These are phyloP conservation scores for Citeromyces hawaiiensis DNA, from an alignment of 1,139 yeast species.

Conservation along the genomic window DNA sequence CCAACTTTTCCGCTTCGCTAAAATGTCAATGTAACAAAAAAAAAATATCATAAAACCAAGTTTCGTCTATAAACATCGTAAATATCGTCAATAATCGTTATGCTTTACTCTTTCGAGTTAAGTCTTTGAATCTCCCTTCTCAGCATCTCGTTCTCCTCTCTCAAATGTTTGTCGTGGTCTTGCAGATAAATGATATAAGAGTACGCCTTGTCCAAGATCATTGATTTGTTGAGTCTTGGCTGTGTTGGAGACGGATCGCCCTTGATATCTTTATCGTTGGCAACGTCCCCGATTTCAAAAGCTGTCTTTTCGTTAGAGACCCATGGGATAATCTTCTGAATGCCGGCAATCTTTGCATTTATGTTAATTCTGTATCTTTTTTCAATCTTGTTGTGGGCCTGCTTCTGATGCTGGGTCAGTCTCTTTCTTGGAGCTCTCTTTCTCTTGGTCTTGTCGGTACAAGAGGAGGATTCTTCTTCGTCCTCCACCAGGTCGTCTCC, in stretches of 20 bases:
- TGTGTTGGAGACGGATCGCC: constrained; percentile 5
- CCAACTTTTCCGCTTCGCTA: no score
- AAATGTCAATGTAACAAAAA: no score
- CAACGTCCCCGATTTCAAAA: constrained; percentile 28
- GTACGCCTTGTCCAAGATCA: constrained; percentile 55
- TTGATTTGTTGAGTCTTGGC: constrained; percentile 40
- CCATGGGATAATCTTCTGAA: constrained; percentile 55
- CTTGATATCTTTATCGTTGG: constrained; percentile 2
- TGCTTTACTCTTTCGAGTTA: background rate
- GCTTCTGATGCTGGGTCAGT: constrained; percentile 47
- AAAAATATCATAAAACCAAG: background rate
- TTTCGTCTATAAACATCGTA: background rate
- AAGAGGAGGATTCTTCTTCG: background rate
- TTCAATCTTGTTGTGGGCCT: constrained; percentile 61
- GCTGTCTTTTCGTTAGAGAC: constrained; percentile 45
- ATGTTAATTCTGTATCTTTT: constrained; percentile 62
- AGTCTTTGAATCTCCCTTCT: constrained; percentile 1
- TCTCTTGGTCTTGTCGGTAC: constrained; percentile 14
- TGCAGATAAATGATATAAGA: constrained; percentile 40
- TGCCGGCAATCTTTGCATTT: constrained; percentile 55
- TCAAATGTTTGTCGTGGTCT: constrained; percentile 22
- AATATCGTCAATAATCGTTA: background rate
- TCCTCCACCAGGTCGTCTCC: background rate
- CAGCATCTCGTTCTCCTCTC: constrained; percentile 1
- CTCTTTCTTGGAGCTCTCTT: constrained; percentile 44